phyloP scores from a whole-genome alignment of 139 green algal genomes.

The Coelastrella sp. region DNA sequence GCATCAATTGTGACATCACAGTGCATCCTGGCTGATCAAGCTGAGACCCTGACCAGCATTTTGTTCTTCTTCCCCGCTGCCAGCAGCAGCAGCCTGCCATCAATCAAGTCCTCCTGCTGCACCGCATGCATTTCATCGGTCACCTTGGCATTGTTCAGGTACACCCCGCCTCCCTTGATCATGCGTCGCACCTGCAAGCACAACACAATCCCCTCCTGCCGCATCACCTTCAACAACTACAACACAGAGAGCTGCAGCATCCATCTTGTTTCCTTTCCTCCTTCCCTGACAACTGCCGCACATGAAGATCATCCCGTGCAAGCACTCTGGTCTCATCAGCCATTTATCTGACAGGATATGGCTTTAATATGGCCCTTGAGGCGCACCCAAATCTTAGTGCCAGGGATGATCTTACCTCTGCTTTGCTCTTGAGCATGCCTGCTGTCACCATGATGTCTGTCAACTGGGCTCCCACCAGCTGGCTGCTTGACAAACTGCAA shows the following conservation, averaged over 20 bases:
- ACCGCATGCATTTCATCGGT: constrained; percentile 73
- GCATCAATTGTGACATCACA: background rate
- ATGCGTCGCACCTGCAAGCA: constrained; percentile 39
- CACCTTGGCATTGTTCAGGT: constrained; percentile 95
- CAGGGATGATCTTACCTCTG: constrained; percentile 46
- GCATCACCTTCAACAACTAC: no score
- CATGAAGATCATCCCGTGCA: no score
- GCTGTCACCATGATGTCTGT: constrained; percentile 87
- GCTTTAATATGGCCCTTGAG: no score
- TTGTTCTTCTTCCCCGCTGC: constrained; percentile 99
- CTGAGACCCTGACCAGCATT: constrained; percentile 83
- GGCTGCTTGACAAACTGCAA: background rate
- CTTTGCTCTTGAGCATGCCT: constrained; percentile 90
- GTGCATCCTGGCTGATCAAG: background rate
- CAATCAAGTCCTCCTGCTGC: constrained; percentile 83
- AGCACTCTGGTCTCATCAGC: no score
- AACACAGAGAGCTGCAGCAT: background rate
- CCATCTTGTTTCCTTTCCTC: background rate
- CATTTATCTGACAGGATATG: no score
- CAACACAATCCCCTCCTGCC: no score
- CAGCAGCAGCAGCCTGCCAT: constrained; percentile 90
- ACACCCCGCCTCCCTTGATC: constrained; percentile 87
- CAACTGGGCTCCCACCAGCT: constrained; percentile 64
- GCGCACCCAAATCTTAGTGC: background rate
- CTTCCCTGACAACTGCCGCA: no score